Conservation (phyloP, 495 filamentous ascomycete genomes). For the Pyrenula massariospora region DNA sequence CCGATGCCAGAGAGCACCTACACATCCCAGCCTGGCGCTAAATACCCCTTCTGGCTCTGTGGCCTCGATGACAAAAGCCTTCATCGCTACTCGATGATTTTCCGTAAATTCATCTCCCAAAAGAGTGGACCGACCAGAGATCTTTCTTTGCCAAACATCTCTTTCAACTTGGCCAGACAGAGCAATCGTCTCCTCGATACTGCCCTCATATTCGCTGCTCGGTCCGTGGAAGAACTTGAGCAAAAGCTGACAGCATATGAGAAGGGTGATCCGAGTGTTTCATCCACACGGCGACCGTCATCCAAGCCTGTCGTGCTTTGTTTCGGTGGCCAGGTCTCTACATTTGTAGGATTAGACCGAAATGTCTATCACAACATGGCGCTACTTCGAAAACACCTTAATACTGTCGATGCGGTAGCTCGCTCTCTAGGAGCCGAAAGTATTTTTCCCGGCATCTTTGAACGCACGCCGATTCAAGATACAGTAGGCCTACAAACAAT, state of each 20-base stretch:
- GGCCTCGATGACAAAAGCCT: slow-evolving; percentile 17
- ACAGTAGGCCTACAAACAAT: slow-evolving; percentile 28
- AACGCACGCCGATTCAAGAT: slow-evolving; percentile 21
- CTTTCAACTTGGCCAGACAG: slow-evolving; percentile 10
- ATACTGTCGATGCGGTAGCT: slow-evolving; percentile 17
- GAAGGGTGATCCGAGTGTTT: neutral
- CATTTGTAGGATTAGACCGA: slow-evolving; percentile 26
- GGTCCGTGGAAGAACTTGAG: slow-evolving; percentile 4
- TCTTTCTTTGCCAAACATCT: slow-evolving; percentile 3
- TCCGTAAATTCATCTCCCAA: slow-evolving; percentile 5
- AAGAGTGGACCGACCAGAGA: slow-evolving; percentile 2
- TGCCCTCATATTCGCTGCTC: slow-evolving; percentile 3
- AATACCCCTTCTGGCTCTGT: slow-evolving; percentile 20
- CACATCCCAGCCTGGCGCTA: slow-evolving; percentile 6
- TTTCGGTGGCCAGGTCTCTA: slow-evolving; percentile 42
- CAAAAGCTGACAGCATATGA: slow-evolving; percentile 3
- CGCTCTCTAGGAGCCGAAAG: slow-evolving; percentile 15
- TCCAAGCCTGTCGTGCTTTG: slow-evolving; percentile 31
- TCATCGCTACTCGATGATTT: slow-evolving; percentile 7
- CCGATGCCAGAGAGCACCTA: too few relatives aligned
- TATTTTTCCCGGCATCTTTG: slow-evolving; percentile 40
- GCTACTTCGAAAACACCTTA: slow-evolving; percentile 27
- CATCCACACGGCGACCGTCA: slow-evolving; percentile 1
- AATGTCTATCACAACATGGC: slow-evolving; percentile 19
- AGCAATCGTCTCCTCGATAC: slow-evolving; percentile 9